These are phyloP conservation scores for Chrysochromulina parva DNA, from an alignment of 78 protist species.

Conservation along the genomic window DNA sequence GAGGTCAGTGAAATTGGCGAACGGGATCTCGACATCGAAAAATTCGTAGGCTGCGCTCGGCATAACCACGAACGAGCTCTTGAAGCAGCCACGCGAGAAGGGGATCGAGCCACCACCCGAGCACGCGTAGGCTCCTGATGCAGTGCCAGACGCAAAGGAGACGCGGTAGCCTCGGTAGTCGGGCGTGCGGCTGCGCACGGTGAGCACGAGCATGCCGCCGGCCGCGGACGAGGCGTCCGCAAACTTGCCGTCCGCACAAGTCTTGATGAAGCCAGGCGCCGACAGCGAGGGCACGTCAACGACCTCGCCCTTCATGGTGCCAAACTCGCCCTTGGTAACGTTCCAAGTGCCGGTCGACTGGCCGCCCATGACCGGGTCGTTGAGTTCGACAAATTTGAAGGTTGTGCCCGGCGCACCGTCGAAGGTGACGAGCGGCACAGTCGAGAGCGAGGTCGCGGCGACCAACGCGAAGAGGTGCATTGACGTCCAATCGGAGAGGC, in stretches of 20 bases:
- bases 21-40: neutral
- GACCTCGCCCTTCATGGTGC: slow-evolving; percentile 24
- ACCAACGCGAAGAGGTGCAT: too few species aligned
- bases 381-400: neutral
- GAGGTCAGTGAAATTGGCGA: neutral
- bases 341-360: neutral
- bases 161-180: slow-evolving; percentile 14
- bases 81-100: slow-evolving; percentile 9
- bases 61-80: neutral
- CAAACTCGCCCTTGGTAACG: neutral
- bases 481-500: too few species aligned
- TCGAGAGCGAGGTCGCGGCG: too few species aligned
- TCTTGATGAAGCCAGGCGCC: slow-evolving; percentile 36
- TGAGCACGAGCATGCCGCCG: neutral
- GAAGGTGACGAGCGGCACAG: neutral
- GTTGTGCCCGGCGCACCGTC: neutral
- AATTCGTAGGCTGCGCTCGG: neutral
- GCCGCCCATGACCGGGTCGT: slow-evolving; percentile 38
- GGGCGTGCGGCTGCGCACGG: neutral
- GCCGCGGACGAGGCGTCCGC: neutral
- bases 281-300: slow-evolving; percentile 24
- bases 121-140: neutral
- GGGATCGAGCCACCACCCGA: slow-evolving; percentile 6
- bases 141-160: neutral
- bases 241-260: neutral